These are phyloP conservation scores for Kodamaea anthophila DNA, from an alignment of 1,139 yeast genomes.

Conservation along the genomic window DNA sequence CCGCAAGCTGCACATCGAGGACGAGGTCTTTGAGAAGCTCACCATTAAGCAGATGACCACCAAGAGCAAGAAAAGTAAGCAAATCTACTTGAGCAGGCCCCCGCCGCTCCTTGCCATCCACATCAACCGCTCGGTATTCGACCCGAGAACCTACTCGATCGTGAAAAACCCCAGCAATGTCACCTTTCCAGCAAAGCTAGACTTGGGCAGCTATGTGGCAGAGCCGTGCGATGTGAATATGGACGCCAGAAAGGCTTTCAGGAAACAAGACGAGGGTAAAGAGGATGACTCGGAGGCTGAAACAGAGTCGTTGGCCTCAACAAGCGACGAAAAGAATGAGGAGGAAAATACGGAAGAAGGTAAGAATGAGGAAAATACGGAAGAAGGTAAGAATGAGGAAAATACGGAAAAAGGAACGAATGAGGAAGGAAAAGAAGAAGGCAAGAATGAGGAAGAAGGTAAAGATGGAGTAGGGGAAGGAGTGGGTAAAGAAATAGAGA, in stretches of 20 bases:
- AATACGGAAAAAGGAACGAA: not conserved
- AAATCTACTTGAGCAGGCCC: constrained; percentile 72
- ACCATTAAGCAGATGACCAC: constrained; percentile 72
- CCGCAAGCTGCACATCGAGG: constrained; percentile 62
- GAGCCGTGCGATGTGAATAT: constrained; percentile 64
- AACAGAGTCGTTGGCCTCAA: constrained; percentile 1
- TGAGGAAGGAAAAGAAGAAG: not conserved
- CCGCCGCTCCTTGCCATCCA: constrained; percentile 81
- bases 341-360: not conserved
- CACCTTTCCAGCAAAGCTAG: constrained; percentile 62
- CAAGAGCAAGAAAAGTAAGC: constrained; percentile 77
- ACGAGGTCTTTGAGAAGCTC: constrained; percentile 66
- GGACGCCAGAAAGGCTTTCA: constrained; percentile 75
- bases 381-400: not conserved
- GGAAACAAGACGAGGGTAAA: constrained; percentile 43
- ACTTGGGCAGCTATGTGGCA: constrained; percentile 65
- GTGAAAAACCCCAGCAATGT: constrained; percentile 81
- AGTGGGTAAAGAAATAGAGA: not conserved
- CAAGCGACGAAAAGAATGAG: not conserved
- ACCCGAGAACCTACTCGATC: constrained; percentile 75
- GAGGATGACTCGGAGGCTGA: constrained; percentile 4
- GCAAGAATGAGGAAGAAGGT: not conserved
- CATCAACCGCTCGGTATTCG: constrained; percentile 88
- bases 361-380: too few relatives aligned
- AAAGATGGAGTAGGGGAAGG: not conserved